phyloP scores from a whole-genome alignment of 2,329 filamentous ascomycete species.

The Aureobasidium sp. region DNA sequence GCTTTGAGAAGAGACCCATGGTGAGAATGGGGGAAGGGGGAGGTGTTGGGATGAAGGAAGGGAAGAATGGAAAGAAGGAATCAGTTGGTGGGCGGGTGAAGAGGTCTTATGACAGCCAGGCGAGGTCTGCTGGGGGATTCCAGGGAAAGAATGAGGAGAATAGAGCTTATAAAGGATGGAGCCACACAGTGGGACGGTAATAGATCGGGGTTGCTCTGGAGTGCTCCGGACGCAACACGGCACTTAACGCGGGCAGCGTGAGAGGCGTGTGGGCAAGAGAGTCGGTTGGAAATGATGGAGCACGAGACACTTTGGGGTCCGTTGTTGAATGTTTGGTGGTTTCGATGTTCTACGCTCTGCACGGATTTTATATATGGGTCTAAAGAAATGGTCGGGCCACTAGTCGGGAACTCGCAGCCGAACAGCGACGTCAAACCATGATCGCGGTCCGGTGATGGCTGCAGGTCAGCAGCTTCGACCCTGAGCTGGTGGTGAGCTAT shows the following conservation, averaged over 20 bases:
- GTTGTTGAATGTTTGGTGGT: constrained; percentile 12
- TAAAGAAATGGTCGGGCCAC: neutral
- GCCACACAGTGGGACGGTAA: constrained; percentile 6
- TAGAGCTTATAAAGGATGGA: constrained; percentile 8
- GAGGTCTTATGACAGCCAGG: constrained; percentile 13
- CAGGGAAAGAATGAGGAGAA: constrained; percentile 9
- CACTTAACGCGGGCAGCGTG: constrained; percentile 10
- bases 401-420: neutral
- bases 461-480: constrained; percentile 12
- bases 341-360: constrained; percentile 13
- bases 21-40: constrained; percentile 11
- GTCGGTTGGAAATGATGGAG: constrained; percentile 12
- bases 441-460: constrained; percentile 5
- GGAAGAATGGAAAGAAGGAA: constrained; percentile 2
- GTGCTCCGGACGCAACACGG: constrained; percentile 15
- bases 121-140: constrained; percentile 11
- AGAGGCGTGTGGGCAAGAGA: neutral
- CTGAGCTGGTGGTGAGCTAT: neutral
- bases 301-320: constrained; percentile 18
- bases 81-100: neutral
- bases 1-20: constrained; percentile 29
- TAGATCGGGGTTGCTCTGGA: constrained; percentile 17
- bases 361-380: constrained; percentile 18
- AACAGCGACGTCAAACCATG: constrained; percentile 17
- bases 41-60: neutral